Conservation (phyloP, 2,329 filamentous ascomycete species). For the Clarireedia hainanense region DNA sequence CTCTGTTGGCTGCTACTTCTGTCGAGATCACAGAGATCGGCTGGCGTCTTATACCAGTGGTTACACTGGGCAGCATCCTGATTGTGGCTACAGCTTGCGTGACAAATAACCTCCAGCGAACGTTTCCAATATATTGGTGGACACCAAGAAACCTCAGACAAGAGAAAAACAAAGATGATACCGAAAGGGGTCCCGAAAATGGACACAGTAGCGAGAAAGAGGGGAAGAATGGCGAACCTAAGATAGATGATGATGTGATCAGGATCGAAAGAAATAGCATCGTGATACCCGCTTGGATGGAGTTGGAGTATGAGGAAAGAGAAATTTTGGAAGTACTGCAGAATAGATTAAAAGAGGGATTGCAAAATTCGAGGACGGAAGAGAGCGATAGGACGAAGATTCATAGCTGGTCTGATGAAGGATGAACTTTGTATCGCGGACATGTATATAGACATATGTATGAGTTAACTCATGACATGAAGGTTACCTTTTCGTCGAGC, state of each 20-base stretch:
- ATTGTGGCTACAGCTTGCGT: conserved; percentile 57
- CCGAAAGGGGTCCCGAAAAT: background rate
- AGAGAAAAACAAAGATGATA: background rate
- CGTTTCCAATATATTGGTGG: conserved; percentile 60
- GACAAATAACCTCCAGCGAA: conserved; percentile 58
- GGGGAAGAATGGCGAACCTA: background rate
- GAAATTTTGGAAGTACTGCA: conserved; percentile 17
- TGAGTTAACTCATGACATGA: no score
- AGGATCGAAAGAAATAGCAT: conserved; percentile 13
- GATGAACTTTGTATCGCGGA: no score
- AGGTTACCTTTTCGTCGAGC: background rate
- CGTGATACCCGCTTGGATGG: conserved; percentile 16
- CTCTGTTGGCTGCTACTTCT: conserved; percentile 58
- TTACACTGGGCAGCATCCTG: conserved; percentile 50
- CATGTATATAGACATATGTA: no score
- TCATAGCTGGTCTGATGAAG: conserved; percentile 3
- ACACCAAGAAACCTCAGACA: background rate
- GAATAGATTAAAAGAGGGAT: conserved; percentile 9
- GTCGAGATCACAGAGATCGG: conserved; percentile 46
- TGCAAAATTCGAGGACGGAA: background rate
- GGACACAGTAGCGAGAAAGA: background rate
- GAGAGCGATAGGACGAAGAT: background rate
- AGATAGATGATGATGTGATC: conserved; percentile 4
- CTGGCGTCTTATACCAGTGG: conserved; percentile 61
- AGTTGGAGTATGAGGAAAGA: conserved; percentile 18